A percentile compares a stretch with the other conserved stretches of the same genome.
These are phyloP conservation scores for Verticillium nubilum DNA, from an alignment of 2,329 filamentous ascomycete species.

Conservation along the genomic window DNA sequence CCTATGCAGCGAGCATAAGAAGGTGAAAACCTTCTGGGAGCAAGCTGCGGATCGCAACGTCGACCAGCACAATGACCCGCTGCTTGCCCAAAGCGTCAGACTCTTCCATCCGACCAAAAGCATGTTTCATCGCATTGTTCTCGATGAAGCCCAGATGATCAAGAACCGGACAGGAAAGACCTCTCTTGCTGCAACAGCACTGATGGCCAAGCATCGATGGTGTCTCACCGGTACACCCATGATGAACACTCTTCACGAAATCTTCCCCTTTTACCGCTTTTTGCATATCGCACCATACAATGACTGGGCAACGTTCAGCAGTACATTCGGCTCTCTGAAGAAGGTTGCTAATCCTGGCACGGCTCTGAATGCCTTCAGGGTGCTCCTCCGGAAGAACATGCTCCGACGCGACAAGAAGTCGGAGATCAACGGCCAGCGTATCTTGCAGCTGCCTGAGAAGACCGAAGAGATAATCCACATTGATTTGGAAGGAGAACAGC, in stretches of 20 bases:
- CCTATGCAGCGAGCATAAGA: conserved; percentile 61
- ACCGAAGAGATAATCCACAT: conserved; percentile 56
- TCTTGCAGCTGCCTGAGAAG: conserved; percentile 63
- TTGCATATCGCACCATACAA: conserved; percentile 72
- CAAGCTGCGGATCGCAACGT: conserved; percentile 35
- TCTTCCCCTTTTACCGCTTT: conserved; percentile 74
- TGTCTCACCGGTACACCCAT: conserved; percentile 80
- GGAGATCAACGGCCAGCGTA: conserved; percentile 71
- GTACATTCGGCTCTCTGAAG: conserved; percentile 32
- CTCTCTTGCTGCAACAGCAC: conserved; percentile 32
- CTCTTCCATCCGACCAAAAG: conserved; percentile 54
- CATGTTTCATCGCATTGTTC: conserved; percentile 63
- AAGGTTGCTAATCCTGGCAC: conserved; percentile 41
- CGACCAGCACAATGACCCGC: conserved; percentile 29
- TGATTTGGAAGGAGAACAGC: conserved; percentile 61
- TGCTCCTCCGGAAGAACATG: conserved; percentile 73
- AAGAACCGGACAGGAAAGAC: conserved; percentile 66
- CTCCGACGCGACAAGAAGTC: conserved; percentile 79
- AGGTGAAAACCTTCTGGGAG: conserved; percentile 47
- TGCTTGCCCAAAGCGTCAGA: conserved; percentile 37
- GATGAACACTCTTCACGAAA: conserved; percentile 79
- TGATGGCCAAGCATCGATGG: conserved; percentile 60
- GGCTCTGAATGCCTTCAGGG: conserved; percentile 68
- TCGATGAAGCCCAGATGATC: conserved; percentile 78
- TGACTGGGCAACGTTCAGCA: conserved; percentile 55